Percentiles rank a stretch among this genome's conserved stretches.
Evolutionary conservation across 345 rosid genomes (phyloP).

Genomic region (Gossypium ekmanianum): DNA sequence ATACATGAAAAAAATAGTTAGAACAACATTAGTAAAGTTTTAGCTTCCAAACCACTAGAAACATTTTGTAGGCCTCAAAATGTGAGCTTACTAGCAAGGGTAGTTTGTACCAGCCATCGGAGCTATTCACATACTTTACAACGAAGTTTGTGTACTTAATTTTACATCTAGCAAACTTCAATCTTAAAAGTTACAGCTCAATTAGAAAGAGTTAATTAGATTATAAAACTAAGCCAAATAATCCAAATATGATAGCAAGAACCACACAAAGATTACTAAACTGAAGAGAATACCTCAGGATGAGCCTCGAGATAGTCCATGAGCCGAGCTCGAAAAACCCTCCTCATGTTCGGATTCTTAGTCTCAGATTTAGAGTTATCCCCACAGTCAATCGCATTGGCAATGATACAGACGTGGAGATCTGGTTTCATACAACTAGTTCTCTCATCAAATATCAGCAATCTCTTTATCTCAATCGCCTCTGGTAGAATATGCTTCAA

Average conservation of each 20-base stretch:
- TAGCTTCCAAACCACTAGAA: too few species aligned
- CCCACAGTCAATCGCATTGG: slow-evolving; percentile 38
- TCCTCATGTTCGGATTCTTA: slow-evolving; percentile 46
- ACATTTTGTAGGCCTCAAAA: neutral
- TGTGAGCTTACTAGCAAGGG: neutral
- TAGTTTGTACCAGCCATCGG: neutral
- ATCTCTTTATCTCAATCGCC: slow-evolving; percentile 61
- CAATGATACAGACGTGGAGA: slow-evolving; percentile 57
- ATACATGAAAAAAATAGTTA: neutral
- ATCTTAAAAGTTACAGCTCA: neutral
- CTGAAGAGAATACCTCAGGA: slow-evolving; percentile 50
- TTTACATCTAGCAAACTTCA: neutral
- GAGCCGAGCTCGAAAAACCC: slow-evolving; percentile 56
- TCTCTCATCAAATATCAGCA: slow-evolving; percentile 54
- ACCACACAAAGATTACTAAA: neutral
- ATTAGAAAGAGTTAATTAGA: neutral
- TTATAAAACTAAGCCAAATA: neutral
- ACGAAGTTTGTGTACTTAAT: too few species aligned
- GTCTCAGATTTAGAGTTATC: slow-evolving; percentile 33
- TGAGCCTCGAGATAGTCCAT: slow-evolving; percentile 49
- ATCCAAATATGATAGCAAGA: neutral
- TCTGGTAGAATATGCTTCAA: slow-evolving; percentile 75
- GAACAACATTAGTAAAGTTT: neutral
- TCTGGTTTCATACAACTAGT: slow-evolving; percentile 78
- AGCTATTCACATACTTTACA: too few species aligned